Base-by-base conservation (phyloP, 164 flowering plant genomes). In the Kingdonia uniflora region DNA sequence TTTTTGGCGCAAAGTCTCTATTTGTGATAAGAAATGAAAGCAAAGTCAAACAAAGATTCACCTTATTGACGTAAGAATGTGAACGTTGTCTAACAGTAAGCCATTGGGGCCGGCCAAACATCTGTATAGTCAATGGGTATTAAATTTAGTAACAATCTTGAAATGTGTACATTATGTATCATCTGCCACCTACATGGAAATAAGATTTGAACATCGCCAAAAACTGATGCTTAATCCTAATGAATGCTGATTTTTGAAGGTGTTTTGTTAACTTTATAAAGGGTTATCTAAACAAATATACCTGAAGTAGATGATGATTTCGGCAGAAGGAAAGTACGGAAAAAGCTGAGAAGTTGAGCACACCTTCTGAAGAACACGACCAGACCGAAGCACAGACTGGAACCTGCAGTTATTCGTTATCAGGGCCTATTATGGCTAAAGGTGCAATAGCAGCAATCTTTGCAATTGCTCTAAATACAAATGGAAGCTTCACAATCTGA, bases 261-360 rank as follows among this genome's bases (percentile, higher is more conserved):
- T n/a, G n/a, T n/a, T n/a, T 29, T 3, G 8, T 8, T 29, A 29
- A 29, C 6, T 29, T 29, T 29, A 29, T 3, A 29, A 8, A 3
- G 8, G 6, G 35, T 4, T 3, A 19, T 14, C n/a, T 5, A 49
- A 29, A 33, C 23, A 51, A 7, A 54, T 33, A 21, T 22, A 91
- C 97, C 97, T 87, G 96, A 67, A 91, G 90, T 38, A 87, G 61
- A 69, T 85, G 94, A 71, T 92, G 96, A 54, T 85, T 92, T 19
- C 83, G 90, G 63, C 94, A 87, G 70, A 87, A 87, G 16, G 98
- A 82, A 59, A 92, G 91, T 56, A 92, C 74, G 2, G 87, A 82
- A 70, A 65, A 85, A 19, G 96, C 96, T 35, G 98, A 85, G 52
- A 85, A 92, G 71, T 33, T 69, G 78, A 78, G 52, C 35, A 82